Conservation (phyloP, 1,139 yeast species). For the Yamadazyma epiphylla region DNA sequence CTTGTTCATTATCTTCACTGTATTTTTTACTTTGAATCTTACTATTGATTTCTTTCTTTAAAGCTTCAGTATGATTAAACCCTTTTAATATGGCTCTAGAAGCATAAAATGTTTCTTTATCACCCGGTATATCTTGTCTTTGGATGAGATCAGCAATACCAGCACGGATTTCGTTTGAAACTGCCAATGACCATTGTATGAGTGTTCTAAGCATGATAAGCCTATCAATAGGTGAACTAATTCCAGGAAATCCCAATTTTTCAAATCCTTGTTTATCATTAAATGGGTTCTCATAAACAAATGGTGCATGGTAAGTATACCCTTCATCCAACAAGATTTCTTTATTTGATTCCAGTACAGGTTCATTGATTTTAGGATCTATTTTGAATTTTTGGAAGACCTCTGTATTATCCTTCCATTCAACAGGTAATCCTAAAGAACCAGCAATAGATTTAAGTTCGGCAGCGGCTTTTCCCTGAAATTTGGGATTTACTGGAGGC, state of each 20-base stretch:
- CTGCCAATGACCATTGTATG: constrained; percentile 45
- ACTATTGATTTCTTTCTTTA: constrained; percentile 28
- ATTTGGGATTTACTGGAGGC: constrained; percentile 22
- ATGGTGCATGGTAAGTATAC: constrained; percentile 9
- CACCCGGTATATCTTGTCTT: constrained; percentile 42
- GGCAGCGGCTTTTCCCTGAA: constrained; percentile 26
- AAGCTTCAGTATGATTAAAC: constrained; percentile 26
- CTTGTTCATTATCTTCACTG: constrained; percentile 19
- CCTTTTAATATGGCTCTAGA: constrained; percentile 40
- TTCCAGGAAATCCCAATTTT: constrained; percentile 39
- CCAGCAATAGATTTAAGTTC: constrained; percentile 36
- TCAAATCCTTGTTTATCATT: constrained; percentile 35
- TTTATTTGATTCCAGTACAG: constrained; percentile 17
- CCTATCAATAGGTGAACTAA: constrained; percentile 41
- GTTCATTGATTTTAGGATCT: constrained; percentile 12
- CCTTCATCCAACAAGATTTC: constrained; percentile 30
- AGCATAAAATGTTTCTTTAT: constrained; percentile 42
- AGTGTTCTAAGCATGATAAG: constrained; percentile 43
- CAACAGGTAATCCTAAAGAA: constrained; percentile 40
- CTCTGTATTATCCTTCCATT: constrained; percentile 36
- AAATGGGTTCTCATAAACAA: constrained; percentile 29
- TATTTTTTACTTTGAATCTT: constrained; percentile 27
- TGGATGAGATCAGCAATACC: constrained; percentile 28
- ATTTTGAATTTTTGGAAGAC: constrained; percentile 8
- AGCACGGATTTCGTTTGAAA: constrained; percentile 40